Conservation (phyloP, 345 rosid species). For the Dipteronia sinensis region DNA sequence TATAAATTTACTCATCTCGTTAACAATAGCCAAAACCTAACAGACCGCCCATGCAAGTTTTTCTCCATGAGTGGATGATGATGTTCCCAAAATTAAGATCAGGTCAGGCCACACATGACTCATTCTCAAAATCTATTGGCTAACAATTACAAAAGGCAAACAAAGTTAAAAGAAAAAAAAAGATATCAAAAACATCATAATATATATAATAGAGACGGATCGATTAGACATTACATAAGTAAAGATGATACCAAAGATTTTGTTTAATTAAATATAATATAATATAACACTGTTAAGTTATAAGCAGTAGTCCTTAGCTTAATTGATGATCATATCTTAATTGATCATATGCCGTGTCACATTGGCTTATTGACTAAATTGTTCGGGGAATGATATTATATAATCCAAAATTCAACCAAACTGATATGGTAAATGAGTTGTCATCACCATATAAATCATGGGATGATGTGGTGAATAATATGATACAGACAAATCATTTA, state of each 20-base stretch:
- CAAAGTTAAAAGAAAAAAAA: background rate
- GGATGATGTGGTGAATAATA: too few relatives aligned
- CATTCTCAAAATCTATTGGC: conserved; percentile 34
- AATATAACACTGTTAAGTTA: conserved; percentile 10
- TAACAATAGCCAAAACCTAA: too few relatives aligned
- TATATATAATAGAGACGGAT: conserved; percentile 11
- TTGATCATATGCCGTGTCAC: too few relatives aligned
- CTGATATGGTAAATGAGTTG: too few relatives aligned
- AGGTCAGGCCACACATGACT: conserved; percentile 27
- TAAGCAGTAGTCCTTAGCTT: background rate
- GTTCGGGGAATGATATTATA: too few relatives aligned
- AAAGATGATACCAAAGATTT: conserved; percentile 38
- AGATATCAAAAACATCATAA: background rate
- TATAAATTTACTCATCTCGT: too few relatives aligned
- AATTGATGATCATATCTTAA: background rate
- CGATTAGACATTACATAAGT: conserved; percentile 31
- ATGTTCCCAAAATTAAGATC: conserved; percentile 21
- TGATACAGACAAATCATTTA: too few relatives aligned
- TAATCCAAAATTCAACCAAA: too few relatives aligned
- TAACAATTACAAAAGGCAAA: conserved; percentile 7
- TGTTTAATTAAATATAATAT: conserved; percentile 18
- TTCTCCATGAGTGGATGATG: conserved; percentile 10
- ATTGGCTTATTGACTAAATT: too few relatives aligned
- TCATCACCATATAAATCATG: too few relatives aligned
- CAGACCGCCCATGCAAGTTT: too few relatives aligned